A percentile compares a stretch with the other conserved stretches of the same genome.
phyloP scores from a whole-genome alignment of 1,284 basidiomycete species.

The Caloboletus firmus region DNA sequence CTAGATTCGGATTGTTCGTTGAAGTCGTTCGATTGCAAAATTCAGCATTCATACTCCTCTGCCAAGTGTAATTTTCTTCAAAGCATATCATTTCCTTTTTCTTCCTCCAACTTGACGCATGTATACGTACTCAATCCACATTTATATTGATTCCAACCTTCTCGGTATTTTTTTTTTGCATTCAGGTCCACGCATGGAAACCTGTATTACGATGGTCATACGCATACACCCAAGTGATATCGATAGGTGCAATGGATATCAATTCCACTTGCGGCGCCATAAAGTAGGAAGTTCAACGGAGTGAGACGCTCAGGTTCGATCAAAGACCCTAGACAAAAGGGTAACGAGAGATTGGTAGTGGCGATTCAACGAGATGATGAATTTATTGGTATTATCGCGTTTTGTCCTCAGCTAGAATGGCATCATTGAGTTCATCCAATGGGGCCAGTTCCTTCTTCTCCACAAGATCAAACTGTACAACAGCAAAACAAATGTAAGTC shows the following conservation, averaged over 20 bases:
- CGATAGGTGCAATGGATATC: slow-evolving; percentile 9
- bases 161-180: not conserved
- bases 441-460: slow-evolving; percentile 97
- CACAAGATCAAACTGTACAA: slow-evolving; percentile 84
- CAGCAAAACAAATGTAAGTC: slow-evolving; percentile 9
- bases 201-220: slow-evolving; percentile 9
- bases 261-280: not conserved
- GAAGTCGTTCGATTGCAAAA: not conserved
- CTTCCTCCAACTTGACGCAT: not conserved
- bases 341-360: not conserved
- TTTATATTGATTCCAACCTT: not conserved
- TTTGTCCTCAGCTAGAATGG: slow-evolving; percentile 86
- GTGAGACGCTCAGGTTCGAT: not conserved
- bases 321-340: not conserved
- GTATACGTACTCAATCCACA: slow-evolving; percentile 4
- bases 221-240: slow-evolving; percentile 15
- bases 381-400: slow-evolving; percentile 34
- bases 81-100: slow-evolving; percentile 1
- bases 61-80: not conserved
- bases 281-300: not conserved
- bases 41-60: not conserved
- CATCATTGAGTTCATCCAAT: slow-evolving; percentile 94
- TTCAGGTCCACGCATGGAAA: slow-evolving; percentile 6
- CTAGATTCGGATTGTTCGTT: not conserved
- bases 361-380: not conserved